Percentiles rank a stretch among this genome's conserved stretches.
phyloP scores from a whole-genome alignment of 192 early-diverging fungal genomes.

The Ambispora gerdemannii region DNA sequence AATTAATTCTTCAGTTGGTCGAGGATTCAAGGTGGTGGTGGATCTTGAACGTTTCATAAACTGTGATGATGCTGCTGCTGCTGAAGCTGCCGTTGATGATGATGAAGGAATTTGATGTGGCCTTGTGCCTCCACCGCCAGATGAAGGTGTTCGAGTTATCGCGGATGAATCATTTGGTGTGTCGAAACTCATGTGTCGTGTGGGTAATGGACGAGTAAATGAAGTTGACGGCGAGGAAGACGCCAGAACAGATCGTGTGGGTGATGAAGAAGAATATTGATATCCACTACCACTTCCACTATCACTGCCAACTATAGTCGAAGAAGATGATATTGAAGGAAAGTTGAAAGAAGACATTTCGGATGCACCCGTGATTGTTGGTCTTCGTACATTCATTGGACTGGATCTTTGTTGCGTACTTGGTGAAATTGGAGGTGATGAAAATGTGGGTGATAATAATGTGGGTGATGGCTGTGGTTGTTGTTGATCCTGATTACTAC shows the following conservation, averaged over 20 bases:
- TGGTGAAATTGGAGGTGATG: slow-evolving; percentile 3
- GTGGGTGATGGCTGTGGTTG: too few relatives aligned
- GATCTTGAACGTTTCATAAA: slow-evolving; percentile 48
- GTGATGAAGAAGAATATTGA: not conserved
- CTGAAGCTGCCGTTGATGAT: slow-evolving; percentile 4
- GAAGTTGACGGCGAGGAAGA: slow-evolving; percentile 6
- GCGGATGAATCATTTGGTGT: not conserved
- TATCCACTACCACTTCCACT: not conserved
- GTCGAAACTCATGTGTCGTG: slow-evolving; percentile 9
- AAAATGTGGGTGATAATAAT: not conserved
- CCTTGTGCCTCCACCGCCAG: not conserved
- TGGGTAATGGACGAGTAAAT: slow-evolving; percentile 3
- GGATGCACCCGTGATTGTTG: not conserved
- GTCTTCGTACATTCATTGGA: not conserved
- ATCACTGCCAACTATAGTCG: too few relatives aligned
- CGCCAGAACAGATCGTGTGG: not conserved
- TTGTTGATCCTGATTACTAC: slow-evolving; percentile 4
- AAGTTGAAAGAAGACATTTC: not conserved
- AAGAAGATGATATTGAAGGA: not conserved
- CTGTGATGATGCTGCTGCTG: slow-evolving; percentile 31
- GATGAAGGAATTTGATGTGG: slow-evolving; percentile 9
- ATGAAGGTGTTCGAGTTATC: too few relatives aligned
- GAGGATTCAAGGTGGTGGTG: slow-evolving; percentile 40
- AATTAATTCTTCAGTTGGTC: slow-evolving; percentile 41
- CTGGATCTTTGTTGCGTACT: not conserved